Conservation (phyloP, 306 rosid species). For the Prunus fruticosa region DNA sequence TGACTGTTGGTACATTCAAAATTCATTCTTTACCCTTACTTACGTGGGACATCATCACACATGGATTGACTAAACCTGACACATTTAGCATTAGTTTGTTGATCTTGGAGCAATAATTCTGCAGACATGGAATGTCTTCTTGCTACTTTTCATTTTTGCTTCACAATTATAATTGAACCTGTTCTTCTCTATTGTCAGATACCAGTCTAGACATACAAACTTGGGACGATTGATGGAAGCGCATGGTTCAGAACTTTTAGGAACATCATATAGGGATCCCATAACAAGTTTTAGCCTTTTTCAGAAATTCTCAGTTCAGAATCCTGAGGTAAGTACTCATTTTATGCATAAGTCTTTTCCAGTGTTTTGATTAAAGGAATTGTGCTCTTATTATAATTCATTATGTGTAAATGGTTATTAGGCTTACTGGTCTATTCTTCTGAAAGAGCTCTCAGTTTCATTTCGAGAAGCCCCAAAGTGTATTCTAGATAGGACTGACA, state of each 20-base stretch:
- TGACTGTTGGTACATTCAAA: background rate
- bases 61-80: background rate
- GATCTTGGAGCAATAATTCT: background rate
- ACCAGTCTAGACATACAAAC: constrained; percentile 49
- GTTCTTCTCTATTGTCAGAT: constrained; percentile 29
- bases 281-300: constrained; percentile 60
- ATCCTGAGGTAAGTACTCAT: constrained; percentile 50
- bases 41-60: background rate
- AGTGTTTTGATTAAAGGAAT: background rate
- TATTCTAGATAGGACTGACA: constrained; percentile 56
- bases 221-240: constrained; percentile 69
- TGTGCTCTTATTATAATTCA: background rate
- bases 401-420: constrained; percentile 15
- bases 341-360: background rate
- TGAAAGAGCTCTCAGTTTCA: constrained; percentile 64
- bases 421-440: constrained; percentile 76
- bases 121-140: background rate
- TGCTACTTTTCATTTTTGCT: background rate
- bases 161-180: background rate
- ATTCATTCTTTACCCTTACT: background rate
- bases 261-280: constrained; percentile 71
- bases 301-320: constrained; percentile 50
- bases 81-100: background rate
- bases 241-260: constrained; percentile 59
- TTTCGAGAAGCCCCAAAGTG: constrained; percentile 52